Percentiles rank a stretch among this genome's conserved stretches.
phyloP scores from a whole-genome alignment of 1,284 basidiomycete species.

The Schizopora paradoxa region DNA sequence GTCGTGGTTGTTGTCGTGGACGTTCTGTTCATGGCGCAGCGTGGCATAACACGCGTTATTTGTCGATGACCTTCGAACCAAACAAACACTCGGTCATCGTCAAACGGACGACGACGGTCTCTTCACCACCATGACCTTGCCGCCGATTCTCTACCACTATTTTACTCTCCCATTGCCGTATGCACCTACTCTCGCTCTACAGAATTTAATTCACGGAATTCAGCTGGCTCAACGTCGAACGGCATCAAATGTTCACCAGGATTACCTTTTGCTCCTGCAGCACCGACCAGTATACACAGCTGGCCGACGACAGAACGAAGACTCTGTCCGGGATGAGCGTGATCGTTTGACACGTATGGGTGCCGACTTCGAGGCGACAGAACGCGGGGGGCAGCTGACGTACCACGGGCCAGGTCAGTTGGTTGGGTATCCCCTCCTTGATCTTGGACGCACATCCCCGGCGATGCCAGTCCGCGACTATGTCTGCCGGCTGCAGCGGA shows the following conservation, averaged over 20 bases:
- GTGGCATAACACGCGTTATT: no score
- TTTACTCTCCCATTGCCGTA: conserved; percentile 75
- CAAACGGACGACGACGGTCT: not conserved
- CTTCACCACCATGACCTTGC: conserved; percentile 37
- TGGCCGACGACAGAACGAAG: conserved; percentile 75
- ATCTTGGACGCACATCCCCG: conserved; percentile 53
- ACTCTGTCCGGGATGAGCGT: conserved; percentile 61
- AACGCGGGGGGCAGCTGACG: conserved; percentile 89
- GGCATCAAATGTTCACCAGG: conserved; percentile 41
- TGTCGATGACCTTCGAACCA: no score
- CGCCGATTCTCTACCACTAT: conserved; percentile 73
- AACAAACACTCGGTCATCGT: no score
- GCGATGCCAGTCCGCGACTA: conserved; percentile 61
- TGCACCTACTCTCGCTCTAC: conserved; percentile 58
- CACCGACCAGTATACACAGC: conserved; percentile 94
- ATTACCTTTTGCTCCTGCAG: conserved; percentile 69
- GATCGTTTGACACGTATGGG: conserved; percentile 67
- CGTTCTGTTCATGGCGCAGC: no score
- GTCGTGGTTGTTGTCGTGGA: no score
- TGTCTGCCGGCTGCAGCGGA: conserved; percentile 64
- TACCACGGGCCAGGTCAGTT: conserved; percentile 98
- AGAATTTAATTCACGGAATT: conserved; percentile 61
- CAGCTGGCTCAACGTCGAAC: conserved; percentile 50
- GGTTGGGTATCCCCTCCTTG: conserved; percentile 91
- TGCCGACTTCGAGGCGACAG: conserved; percentile 82